Conservation (phyloP, 2,329 filamentous ascomycete genomes). For the Aureobasidium sp. region DNA sequence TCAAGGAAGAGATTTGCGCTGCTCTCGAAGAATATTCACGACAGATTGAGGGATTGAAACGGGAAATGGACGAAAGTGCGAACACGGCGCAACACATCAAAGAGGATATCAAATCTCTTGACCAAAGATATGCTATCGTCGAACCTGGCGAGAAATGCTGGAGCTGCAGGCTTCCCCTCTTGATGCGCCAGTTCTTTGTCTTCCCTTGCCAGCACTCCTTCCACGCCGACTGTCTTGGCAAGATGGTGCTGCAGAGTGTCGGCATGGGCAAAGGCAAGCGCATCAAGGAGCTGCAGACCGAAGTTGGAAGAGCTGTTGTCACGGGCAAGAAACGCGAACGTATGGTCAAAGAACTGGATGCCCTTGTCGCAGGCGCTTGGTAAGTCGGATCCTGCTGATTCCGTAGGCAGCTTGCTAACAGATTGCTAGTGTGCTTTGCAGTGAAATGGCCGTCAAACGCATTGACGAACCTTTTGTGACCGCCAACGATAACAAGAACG, state of each 20-base stretch:
- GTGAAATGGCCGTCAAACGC: conserved; percentile 87
- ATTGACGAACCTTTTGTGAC: conserved; percentile 90
- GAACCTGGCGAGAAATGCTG: conserved; percentile 94
- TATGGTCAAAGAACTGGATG: conserved; percentile 82
- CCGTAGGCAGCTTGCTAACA: background rate
- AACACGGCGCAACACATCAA: conserved; percentile 87
- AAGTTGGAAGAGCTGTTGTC: conserved; percentile 65
- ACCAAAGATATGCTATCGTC: conserved; percentile 89
- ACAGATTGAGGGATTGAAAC: conserved; percentile 79
- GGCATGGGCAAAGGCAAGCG: conserved; percentile 68
- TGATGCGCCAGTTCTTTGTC: conserved; percentile 92
- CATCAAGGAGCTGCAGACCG: conserved; percentile 78
- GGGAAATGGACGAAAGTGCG: conserved; percentile 93
- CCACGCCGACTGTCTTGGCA: conserved; percentile 87
- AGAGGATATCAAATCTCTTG: conserved; percentile 75
- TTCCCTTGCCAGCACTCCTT: conserved; percentile 98
- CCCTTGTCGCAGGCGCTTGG: conserved; percentile 85
- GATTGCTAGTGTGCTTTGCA: conserved; percentile 70
- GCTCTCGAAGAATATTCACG: conserved; percentile 90
- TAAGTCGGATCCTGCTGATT: conserved; percentile 38
- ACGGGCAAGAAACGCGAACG: conserved; percentile 67
- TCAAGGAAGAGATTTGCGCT: conserved; percentile 94
- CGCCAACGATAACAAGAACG: conserved; percentile 62
- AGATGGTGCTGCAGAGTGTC: conserved; percentile 74
- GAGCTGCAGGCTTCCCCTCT: conserved; percentile 73